These are phyloP conservation scores for Monosporascus ibericus DNA, from an alignment of 2,329 filamentous ascomycete genomes.

Conservation along the genomic window DNA sequence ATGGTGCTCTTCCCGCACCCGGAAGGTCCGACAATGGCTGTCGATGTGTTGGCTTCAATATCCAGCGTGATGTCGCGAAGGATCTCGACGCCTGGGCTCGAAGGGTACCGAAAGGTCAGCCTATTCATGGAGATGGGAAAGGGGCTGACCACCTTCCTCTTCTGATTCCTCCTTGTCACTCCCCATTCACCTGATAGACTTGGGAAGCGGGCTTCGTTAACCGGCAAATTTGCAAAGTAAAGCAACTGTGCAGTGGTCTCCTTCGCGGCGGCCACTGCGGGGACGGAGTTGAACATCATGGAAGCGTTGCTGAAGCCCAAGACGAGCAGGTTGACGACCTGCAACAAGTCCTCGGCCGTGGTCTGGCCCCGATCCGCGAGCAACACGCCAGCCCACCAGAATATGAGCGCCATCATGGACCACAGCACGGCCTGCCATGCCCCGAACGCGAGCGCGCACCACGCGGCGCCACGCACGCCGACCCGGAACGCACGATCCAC, in stretches of 20 bases:
- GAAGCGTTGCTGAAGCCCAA: conserved; percentile 72
- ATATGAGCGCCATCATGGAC: conserved; percentile 71
- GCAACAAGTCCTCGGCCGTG: conserved; percentile 56
- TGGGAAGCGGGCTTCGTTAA: conserved; percentile 38
- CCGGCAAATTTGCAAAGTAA: conserved; percentile 57
- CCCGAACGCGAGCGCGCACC: conserved; percentile 67
- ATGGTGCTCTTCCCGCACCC: conserved; percentile 92
- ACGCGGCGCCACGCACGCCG: conserved; percentile 60
- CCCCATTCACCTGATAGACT: too few species aligned
- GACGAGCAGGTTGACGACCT: conserved; percentile 77
- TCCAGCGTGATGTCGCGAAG: conserved; percentile 61
- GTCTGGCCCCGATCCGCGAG: conserved; percentile 39
- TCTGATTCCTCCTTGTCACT: conserved; percentile 15
- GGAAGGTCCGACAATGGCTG: conserved; percentile 75
- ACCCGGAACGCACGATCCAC: conserved; percentile 47
- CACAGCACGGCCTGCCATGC: conserved; percentile 67
- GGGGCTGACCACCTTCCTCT: conserved; percentile 24
- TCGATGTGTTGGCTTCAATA: conserved; percentile 57
- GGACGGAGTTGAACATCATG: conserved; percentile 65
- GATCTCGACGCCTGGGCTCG: conserved; percentile 41
- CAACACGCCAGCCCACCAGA: conserved; percentile 72
- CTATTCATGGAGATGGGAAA: conserved; percentile 47
- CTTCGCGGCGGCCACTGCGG: conserved; percentile 70
- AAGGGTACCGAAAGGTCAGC: conserved; percentile 68
- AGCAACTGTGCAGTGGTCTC: conserved; percentile 69